These are phyloP conservation scores for Podochytrium sp. DNA, from an alignment of 192 early-diverging fungal species.

Conservation along the genomic window DNA sequence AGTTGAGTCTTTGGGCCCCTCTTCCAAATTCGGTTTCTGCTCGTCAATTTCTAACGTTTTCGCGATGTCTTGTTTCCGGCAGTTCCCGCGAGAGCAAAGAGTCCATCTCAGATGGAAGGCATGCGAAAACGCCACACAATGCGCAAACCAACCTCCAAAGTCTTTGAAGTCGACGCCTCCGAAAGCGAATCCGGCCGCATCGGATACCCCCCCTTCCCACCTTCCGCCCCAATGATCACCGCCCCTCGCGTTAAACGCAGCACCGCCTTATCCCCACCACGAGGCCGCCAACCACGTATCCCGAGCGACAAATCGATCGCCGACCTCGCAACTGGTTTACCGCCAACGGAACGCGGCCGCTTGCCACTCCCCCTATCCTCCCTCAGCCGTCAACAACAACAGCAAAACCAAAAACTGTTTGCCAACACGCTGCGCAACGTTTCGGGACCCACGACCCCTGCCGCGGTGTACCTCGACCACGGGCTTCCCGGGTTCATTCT, in stretches of 20 bases:
- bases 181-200: constrained; percentile 13
- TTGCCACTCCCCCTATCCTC: neutral
- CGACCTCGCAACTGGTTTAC: too few species aligned
- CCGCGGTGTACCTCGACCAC: neutral
- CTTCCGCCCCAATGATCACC: neutral
- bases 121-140: neutral
- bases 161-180: constrained; percentile 12
- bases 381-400: neutral
- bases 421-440: neutral
- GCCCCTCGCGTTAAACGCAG: too few species aligned
- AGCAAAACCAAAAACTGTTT: neutral
- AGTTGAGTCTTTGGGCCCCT: too few species aligned
- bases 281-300: too few species aligned
- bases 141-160: neutral
- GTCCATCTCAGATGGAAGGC: neutral
- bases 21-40: too few species aligned
- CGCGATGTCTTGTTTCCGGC: too few species aligned
- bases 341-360: too few species aligned
- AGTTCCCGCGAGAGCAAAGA: too few species aligned
- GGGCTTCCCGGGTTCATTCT: neutral
- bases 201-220: neutral
- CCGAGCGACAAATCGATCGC: too few species aligned
- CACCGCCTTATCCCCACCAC: too few species aligned
- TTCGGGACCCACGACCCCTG: neutral
- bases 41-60: too few species aligned